Evolutionary conservation across 345 rosid species (phyloP).

Genomic region (Pelargonium nanum): DNA sequence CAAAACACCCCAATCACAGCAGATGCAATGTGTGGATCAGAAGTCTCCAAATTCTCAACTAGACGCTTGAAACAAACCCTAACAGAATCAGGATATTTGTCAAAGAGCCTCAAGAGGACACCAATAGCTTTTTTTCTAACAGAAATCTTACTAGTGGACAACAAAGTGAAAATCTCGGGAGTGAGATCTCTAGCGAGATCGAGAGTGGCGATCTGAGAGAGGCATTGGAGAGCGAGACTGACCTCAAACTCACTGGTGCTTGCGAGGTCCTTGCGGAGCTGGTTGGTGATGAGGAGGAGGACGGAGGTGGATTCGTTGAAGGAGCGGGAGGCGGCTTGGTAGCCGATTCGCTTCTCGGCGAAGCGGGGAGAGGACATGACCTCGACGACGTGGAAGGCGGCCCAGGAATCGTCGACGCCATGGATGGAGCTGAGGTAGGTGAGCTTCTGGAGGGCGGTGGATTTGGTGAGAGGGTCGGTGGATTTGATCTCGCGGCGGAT

Average conservation of each 20-base stretch:
- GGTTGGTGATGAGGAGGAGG: slow-evolving; percentile 70
- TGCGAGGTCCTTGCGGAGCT: slow-evolving; percentile 73
- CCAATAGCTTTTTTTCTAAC: slow-evolving; percentile 72
- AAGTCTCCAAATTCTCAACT: slow-evolving; percentile 79
- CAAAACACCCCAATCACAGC: slow-evolving; percentile 78
- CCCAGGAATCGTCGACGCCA: slow-evolving; percentile 79
- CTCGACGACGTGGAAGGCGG: slow-evolving; percentile 78
- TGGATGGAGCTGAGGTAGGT: slow-evolving; percentile 66
- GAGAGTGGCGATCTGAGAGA: slow-evolving; percentile 55
- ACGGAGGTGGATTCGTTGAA: slow-evolving; percentile 76
- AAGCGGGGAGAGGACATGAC: slow-evolving; percentile 71
- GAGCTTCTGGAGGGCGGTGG: slow-evolving; percentile 79
- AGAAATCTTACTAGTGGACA: slow-evolving; percentile 52
- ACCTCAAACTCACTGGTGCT: slow-evolving; percentile 64
- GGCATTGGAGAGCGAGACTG: slow-evolving; percentile 71
- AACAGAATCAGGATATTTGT: slow-evolving; percentile 78
- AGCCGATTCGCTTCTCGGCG: slow-evolving; percentile 61
- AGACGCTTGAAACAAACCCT: slow-evolving; percentile 82
- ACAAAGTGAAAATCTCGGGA: slow-evolving; percentile 64
- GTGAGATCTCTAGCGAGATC: slow-evolving; percentile 90
- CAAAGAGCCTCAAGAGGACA: slow-evolving; percentile 68
- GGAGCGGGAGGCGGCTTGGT: slow-evolving; percentile 71
- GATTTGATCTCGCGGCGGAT: slow-evolving; percentile 80
- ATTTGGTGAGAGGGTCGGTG: slow-evolving; percentile 74
- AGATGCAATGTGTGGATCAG: slow-evolving; percentile 48